A percentile compares a stretch with the other conserved stretches of the same genome.
phyloP scores from a whole-genome alignment of 495 filamentous ascomycete genomes.

The Trichoderma virens region DNA sequence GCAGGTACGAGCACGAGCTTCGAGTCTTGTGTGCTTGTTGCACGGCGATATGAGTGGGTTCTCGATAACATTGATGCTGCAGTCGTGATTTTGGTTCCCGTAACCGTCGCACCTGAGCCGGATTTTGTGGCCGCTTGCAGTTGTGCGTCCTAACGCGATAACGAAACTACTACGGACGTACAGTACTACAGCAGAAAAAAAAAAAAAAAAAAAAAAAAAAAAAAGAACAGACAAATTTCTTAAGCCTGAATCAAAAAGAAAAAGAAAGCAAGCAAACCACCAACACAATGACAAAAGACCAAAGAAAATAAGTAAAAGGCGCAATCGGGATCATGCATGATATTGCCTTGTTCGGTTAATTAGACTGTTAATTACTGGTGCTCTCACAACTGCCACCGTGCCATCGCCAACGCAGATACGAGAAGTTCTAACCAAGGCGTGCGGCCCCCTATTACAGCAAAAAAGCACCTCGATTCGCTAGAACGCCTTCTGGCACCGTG shows the following conservation, averaged over 20 bases:
- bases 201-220: too few species aligned
- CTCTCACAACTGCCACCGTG: neutral
- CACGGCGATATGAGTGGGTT: neutral
- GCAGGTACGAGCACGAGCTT: too few species aligned
- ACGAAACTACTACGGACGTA: neutral
- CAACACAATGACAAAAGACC: too few species aligned
- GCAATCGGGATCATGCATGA: neutral
- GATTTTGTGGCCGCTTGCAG: neutral
- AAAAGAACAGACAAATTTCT: too few species aligned
- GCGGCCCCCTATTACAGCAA: neutral
- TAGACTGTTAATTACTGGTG: neutral
- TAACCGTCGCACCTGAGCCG: neutral
- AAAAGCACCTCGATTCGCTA: neutral
- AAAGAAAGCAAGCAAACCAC: neutral
- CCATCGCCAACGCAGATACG: neutral
- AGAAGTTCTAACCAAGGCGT: neutral
- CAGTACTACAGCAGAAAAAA: too few species aligned
- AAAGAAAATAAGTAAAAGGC: too few species aligned
- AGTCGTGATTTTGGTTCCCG: neutral
- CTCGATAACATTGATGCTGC: neutral
- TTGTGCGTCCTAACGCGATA: neutral
- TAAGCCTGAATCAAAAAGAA: neutral
- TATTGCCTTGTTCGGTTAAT: neutral
- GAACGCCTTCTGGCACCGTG: neutral
- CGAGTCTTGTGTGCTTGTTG: neutral